Evolutionary conservation across 2,329 filamentous ascomycete species (phyloP), one percentile per base, ranked within the genome.

Genomic region (Ampelomyces quisqualis): DNA sequence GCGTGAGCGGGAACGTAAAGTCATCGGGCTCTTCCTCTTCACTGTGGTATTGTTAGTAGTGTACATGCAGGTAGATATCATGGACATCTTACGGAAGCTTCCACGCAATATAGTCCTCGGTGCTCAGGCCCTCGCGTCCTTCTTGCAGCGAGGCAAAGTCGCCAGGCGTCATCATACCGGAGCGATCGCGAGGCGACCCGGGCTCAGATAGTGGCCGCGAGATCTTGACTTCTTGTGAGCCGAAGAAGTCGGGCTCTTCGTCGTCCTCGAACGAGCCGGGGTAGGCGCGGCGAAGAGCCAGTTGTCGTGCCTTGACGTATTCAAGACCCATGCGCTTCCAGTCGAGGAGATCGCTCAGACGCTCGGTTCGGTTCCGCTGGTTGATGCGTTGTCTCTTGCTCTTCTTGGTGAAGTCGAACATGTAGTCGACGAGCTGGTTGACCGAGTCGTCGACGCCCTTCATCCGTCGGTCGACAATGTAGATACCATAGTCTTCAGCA

Each of bases 241-340:
- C 88, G 62, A 97, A 95, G 71, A 90, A 93, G 65, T 93, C 87
- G 49, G 87, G 88, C 60, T 90, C 89, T 9, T 90, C 86, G 38
- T 82, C 80, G 29, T 77, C 77, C 31, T 81, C 78, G 67, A 95
- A 98, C 3, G 89, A 91, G 37, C 79, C 77, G 34, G 93, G 91
- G 70, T 97, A 98, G 14, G 93, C 93, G 70, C 93, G 81, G 60
- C 93, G 80, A 50, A 98, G 76, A 17, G 93, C 93, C 62, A 98
- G 73, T 70, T 97, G 93, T 34, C 93, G 82, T 22, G 93, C 93
- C 77, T 97, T 98, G 73, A 96, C 89, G 65, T 98, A 98, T 72
- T 98, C 93, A 84, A 97, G 85, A 15, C 93, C 93, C 93, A 98
- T 98, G 34, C 93, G 81, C 79, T 97, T 97, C 93, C 93, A 98